Base-by-base conservation (phyloP, 495 filamentous ascomycete genomes). In the Aspergillus steynii region DNA sequence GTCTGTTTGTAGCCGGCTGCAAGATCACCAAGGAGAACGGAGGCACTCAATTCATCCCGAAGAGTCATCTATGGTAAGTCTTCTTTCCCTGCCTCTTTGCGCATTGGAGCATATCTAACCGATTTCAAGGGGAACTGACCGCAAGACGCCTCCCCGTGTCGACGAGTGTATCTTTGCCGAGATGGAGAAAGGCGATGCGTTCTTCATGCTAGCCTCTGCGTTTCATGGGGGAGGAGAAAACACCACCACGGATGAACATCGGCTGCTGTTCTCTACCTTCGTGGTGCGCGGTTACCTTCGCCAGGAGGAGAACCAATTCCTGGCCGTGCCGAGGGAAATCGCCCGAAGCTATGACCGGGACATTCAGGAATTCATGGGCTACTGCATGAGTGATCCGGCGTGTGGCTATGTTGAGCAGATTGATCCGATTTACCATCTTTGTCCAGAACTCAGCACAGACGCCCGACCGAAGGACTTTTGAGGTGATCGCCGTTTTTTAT, bases 31-130 rank as follows among this genome's bases (percentile, higher is more conserved):
- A 65, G 42, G 64, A 63, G 8, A 80, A 81, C 55, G 80, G 78
- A 12, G 78, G 74, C 34, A 81, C 78, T 12, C 69, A 72, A 10
- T 71, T 81, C 55, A 76, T 81, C 53, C 77, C 75, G 3, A 68
- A 74, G 12, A 71, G 66, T 29, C 80, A 82, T 64, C 68, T 78
- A 8, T 80, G 79, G 77, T 68, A 65, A 32, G 29, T 15, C 5
- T 42, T 42, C 12, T 14, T 0, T 15, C 10, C 10, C 1, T 20
- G 20, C 20, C 20, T 20, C 20, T 20, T 20, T 20, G 20, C 20
- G 20, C 20, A 20, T 20, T 20, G 20, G 20, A 20, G 20, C 20
- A 20, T 20, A 20, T 20, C 20, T 20, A 20, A 20, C 20, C 20
- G 20, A 20, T 20, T 20, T 20, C 20, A 20, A 61, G 59, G 59